These are phyloP conservation scores for Suillus tomentosus DNA, from an alignment of 768 basidiomycete genomes.

Conservation along the genomic window DNA sequence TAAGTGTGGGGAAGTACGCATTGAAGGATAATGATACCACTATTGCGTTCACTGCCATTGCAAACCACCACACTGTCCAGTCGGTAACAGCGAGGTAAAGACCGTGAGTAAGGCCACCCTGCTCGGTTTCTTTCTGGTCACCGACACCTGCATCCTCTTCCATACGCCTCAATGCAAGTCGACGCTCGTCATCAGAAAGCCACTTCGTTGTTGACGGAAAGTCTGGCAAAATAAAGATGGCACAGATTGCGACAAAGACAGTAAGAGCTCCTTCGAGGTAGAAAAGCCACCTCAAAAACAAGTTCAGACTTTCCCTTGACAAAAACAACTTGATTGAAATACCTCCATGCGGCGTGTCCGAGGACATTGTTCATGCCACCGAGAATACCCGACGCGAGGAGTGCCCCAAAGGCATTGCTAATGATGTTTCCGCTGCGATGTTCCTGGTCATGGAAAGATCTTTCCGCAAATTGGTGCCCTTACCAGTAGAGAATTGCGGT, in stretches of 20 bases:
- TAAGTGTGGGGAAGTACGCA: slow-evolving; percentile 81
- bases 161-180: slow-evolving; percentile 60
- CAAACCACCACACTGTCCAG: slow-evolving; percentile 82
- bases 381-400: slow-evolving; percentile 51
- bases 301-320: slow-evolving; percentile 10
- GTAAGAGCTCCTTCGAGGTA: slow-evolving; percentile 49
- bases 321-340: slow-evolving; percentile 17
- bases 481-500: slow-evolving; percentile 47
- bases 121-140: slow-evolving; percentile 51
- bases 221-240: slow-evolving; percentile 51
- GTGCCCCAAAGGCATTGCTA: slow-evolving; percentile 56
- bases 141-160: slow-evolving; percentile 64
- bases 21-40: slow-evolving; percentile 68
- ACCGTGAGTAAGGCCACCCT: slow-evolving; percentile 43
- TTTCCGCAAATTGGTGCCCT: background rate
- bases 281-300: slow-evolving; percentile 46
- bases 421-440: slow-evolving; percentile 43
- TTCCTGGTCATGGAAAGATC: background rate
- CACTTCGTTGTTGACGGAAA: slow-evolving; percentile 42
- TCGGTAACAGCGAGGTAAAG: slow-evolving; percentile 66
- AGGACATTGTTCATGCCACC: slow-evolving; percentile 48
- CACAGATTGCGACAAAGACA: slow-evolving; percentile 45
- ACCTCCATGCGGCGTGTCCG: slow-evolving; percentile 56
- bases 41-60: slow-evolving; percentile 44
- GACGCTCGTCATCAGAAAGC: slow-evolving; percentile 39